These are phyloP conservation scores for Pichia thaimueangensis DNA, from an alignment of 805 yeast species.

Conservation along the genomic window DNA sequence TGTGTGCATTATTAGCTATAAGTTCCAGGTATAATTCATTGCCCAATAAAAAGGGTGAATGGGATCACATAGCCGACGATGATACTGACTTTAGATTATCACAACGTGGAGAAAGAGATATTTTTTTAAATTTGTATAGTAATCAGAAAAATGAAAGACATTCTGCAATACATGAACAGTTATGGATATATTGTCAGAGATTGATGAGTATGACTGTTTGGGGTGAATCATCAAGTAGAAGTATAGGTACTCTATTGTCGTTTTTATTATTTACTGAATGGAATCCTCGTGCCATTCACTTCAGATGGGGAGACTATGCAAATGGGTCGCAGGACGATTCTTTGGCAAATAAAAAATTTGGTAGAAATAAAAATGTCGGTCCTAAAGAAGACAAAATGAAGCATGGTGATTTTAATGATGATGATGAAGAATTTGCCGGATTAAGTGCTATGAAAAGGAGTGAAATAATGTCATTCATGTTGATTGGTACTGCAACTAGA, in stretches of 20 bases:
- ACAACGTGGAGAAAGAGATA: slow-evolving; percentile 23
- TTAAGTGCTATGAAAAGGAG: slow-evolving; percentile 80
- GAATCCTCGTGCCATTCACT: slow-evolving; percentile 93
- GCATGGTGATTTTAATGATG: slow-evolving; percentile 11
- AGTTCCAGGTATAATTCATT: slow-evolving; percentile 70
- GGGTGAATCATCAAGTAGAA: slow-evolving; percentile 88
- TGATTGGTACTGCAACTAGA: slow-evolving; percentile 80
- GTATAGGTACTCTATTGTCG: slow-evolving; percentile 81
- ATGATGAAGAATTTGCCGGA: slow-evolving; percentile 56
- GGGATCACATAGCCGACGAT: slow-evolving; percentile 8
- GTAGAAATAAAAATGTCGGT: slow-evolving; percentile 12
- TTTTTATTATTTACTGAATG: slow-evolving; percentile 85
- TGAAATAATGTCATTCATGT: slow-evolving; percentile 91
- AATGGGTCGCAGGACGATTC: slow-evolving; percentile 45
- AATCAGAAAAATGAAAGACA: slow-evolving; percentile 28
- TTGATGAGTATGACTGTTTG: slow-evolving; percentile 81
- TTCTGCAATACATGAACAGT: slow-evolving; percentile 63
- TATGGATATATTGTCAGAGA: slow-evolving; percentile 81
- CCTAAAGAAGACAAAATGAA: neutral
- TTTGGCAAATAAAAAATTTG: slow-evolving; percentile 10
- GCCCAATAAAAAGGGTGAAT: slow-evolving; percentile 29
- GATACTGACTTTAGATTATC: slow-evolving; percentile 4
- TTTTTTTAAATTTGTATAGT: slow-evolving; percentile 15
- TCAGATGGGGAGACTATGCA: slow-evolving; percentile 82
- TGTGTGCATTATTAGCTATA: slow-evolving; percentile 76